These are phyloP conservation scores for Phytopythium ostracodes DNA, from an alignment of 352 stramenopile genomes.

Conservation along the genomic window DNA sequence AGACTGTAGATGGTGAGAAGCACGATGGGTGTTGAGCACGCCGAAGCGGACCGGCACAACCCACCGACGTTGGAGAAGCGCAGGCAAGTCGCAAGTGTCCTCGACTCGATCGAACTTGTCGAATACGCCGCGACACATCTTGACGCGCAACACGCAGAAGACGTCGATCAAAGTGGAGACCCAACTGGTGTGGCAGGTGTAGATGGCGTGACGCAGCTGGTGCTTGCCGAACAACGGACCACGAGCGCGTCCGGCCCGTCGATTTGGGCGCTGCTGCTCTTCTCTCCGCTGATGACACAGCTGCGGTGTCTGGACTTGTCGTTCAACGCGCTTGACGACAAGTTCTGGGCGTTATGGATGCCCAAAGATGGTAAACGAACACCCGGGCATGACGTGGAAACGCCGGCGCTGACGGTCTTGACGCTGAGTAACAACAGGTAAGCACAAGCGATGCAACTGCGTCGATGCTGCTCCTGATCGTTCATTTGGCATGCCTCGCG, in stretches of 20 bases:
- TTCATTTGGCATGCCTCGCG: not conserved
- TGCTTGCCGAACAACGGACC: not conserved
- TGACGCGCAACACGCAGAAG: not conserved
- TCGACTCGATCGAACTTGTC: not conserved
- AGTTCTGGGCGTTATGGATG: constrained; percentile 23
- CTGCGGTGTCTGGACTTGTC: constrained; percentile 36
- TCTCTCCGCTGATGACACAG: constrained; percentile 5
- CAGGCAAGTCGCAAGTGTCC: not conserved
- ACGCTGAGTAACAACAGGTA: constrained; percentile 56
- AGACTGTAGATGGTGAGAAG: too few relatives aligned
- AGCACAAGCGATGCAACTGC: not conserved
- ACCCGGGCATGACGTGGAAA: constrained; percentile 1
- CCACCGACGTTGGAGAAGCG: not conserved
- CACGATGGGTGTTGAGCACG: not conserved
- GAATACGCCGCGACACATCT: not conserved
- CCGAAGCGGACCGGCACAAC: too few relatives aligned
- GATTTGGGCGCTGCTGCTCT: not conserved
- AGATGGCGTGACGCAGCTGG: not conserved
- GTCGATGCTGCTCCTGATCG: not conserved
- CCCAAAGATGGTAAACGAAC: not conserved
- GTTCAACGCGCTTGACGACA: constrained; percentile 44
- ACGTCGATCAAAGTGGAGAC: not conserved
- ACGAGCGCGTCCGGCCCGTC: not conserved
- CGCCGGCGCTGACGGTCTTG: constrained; percentile 25
- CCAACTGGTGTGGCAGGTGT: not conserved